Base-by-base conservation (phyloP, 2,329 filamentous ascomycete species). In the Penicillium sp. region DNA sequence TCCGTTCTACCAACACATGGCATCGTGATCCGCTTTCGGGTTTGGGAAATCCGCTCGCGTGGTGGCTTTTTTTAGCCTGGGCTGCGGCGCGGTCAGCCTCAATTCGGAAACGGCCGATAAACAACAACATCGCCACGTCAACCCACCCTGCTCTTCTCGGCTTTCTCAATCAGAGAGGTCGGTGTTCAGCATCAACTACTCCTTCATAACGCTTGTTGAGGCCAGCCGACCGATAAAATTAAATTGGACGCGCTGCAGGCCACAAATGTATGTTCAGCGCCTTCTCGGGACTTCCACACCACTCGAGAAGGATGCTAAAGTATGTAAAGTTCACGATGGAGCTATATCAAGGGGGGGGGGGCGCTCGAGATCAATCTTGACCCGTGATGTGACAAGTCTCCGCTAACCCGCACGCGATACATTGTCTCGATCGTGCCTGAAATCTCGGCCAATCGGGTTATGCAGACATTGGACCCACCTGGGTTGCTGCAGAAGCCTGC, bases 401-500 rank as follows among this genome's bases (percentile, higher is more conserved):
- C 37, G 13, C 12, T 5, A 41, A 15, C 17, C 49, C 34, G 36
- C 36, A 46, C 49, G 21, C 42, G 42, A 40, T 46, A 34, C 21
- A 21, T 26, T 40, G 42, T 46, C 43, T 42, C 43, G 27, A 36
- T 29, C 17, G 15, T 42, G 15, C 24, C 24, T 42, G 39, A 29
- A 3, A n/a, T 7, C 17, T 20, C 39, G 7, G 15, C 39, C 39
- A 42, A 27, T 42, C 24, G 12, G n/a, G 15, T 13, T 42, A n/a
- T 12, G 15, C 24, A 27, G 8, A 18, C 15, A 3, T 6, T 17
- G 6, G 39, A 43, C 41, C 45, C 48, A 51, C 46, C 15, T 15
- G 48, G 52, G 36, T 44, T 33, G 15, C 55, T 49, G 49, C 47
- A 40, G 47, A 7, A 40, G 30, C 29, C 32, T 43, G 13, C 8